phyloP scores from a whole-genome alignment of 257 asterid genomes.

The Solanum chaucha region DNA sequence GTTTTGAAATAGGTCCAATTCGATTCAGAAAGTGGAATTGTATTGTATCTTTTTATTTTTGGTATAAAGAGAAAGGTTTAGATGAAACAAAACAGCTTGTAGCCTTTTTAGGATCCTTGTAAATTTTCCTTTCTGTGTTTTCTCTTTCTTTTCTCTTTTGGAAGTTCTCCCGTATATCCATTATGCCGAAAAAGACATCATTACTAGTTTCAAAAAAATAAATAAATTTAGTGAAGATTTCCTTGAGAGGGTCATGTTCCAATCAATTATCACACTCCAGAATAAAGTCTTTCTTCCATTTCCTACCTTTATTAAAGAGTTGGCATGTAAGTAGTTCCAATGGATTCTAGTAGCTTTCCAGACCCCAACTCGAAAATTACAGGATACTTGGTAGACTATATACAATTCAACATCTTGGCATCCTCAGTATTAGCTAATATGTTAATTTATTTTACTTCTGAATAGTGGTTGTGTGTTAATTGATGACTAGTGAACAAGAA shows the following conservation, averaged over 20 bases:
- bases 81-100: neutral
- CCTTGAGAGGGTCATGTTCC: neutral
- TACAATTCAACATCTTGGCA: neutral
- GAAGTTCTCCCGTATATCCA: neutral
- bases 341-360: neutral
- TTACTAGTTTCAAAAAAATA: neutral
- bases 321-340: neutral
- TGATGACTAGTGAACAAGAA: neutral
- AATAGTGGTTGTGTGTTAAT: neutral
- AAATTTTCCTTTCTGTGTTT: neutral
- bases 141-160: neutral
- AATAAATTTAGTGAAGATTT: neutral
- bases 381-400: neutral
- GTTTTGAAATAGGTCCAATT: neutral
- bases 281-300: neutral
- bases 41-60: neutral
- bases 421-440: neutral
- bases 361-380: neutral
- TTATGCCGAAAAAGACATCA: neutral
- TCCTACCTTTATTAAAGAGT: neutral
- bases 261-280: neutral
- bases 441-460: neutral
- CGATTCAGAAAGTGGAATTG: neutral
- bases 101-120: neutral
- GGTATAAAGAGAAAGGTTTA: neutral